Evolutionary conservation across 2,329 filamentous ascomycete genomes (phyloP), one percentile per base, ranked within the genome.

Genomic region (Aspergillus thermomutatus): DNA sequence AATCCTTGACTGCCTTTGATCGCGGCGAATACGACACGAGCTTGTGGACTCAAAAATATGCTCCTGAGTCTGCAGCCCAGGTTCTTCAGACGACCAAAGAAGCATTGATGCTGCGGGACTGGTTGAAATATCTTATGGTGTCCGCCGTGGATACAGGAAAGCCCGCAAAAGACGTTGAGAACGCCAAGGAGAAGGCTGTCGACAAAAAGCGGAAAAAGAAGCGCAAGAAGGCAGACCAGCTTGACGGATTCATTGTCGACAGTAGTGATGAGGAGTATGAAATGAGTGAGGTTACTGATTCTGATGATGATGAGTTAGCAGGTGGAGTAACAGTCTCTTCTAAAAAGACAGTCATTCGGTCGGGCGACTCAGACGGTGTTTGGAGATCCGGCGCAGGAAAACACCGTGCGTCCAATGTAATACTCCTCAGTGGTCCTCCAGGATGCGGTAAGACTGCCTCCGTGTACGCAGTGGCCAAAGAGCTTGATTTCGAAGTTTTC

Each of bases 371-470:
- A 23, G 66, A 60, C 14, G 65, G 61, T 66, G 73, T 48, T 68
- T 78, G 55, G 65, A 77, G 59, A 50, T 52, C 56, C 49, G 58
- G 60, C 52, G 54, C 27, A 60, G 49, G 84, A 77, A 70, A 84
- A 80, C 65, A 84, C 83, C 10, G 80, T 80, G 55, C 76, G 72
- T 59, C 76, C 73, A 97, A 97, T 73, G 84, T 88, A 0, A 84
- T 97, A n/a, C 78, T 99, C 7, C 80, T 99, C 31, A 97, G 91
- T 67, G 94, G 94, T 0, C 91, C 93, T 2, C 82, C 90, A 63
- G 94, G 94, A 0, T 93, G 89, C 69, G 95, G 94, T 2, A 99
- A 99, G 76, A 96, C 92, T 11, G 92, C 95, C 5, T 87, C 92
- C 1, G 89, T 97, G 0, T 92, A 95, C 72, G 94, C 94, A 3